A percentile compares a stretch with the other conserved stretches of the same genome.
Evolutionary conservation across 169 alveolate genomes (phyloP).

Genomic region (Plasmodium yoelii): DNA sequence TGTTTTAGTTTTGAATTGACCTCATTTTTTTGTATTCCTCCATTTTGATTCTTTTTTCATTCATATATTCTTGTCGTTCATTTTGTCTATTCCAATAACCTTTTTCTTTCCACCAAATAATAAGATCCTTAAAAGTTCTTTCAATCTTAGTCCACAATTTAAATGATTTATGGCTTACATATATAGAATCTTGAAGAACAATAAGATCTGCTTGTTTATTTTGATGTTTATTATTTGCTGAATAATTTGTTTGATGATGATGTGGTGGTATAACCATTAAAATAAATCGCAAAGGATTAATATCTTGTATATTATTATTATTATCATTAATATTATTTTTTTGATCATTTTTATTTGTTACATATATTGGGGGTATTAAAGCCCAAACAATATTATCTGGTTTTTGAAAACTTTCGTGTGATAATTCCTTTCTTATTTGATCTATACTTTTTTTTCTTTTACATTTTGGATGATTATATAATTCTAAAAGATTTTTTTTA

Average conservation of each 20-base stretch:
- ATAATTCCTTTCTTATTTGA: conserved; percentile 83
- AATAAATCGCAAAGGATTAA: conserved; percentile 84
- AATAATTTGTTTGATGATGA: conserved; percentile 33
- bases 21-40: conserved; percentile 37
- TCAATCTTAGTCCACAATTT: conserved; percentile 83
- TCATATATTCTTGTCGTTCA: conserved; percentile 81
- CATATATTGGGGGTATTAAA: conserved; percentile 81
- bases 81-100: conserved; percentile 88
- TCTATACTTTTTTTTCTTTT: conserved; percentile 77
- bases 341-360: conserved; percentile 11
- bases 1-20: too few species aligned
- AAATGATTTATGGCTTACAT: conserved; percentile 85
- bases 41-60: conserved; percentile 79
- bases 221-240: conserved; percentile 49
- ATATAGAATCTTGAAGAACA: conserved; percentile 86
- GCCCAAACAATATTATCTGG: conserved; percentile 88
- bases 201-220: conserved; percentile 60
- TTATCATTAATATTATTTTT: conserved; percentile 36
- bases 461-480: conserved; percentile 85
- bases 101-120: conserved; percentile 89
- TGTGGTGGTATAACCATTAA: conserved; percentile 86
- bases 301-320: conserved; percentile 37
- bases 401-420: conserved; percentile 82
- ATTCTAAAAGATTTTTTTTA: conserved; percentile 85
- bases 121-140: conserved; percentile 59